Evolutionary conservation across 2,329 filamentous ascomycete genomes (phyloP).

Genomic region (Sodiomyces alkalinus): DNA sequence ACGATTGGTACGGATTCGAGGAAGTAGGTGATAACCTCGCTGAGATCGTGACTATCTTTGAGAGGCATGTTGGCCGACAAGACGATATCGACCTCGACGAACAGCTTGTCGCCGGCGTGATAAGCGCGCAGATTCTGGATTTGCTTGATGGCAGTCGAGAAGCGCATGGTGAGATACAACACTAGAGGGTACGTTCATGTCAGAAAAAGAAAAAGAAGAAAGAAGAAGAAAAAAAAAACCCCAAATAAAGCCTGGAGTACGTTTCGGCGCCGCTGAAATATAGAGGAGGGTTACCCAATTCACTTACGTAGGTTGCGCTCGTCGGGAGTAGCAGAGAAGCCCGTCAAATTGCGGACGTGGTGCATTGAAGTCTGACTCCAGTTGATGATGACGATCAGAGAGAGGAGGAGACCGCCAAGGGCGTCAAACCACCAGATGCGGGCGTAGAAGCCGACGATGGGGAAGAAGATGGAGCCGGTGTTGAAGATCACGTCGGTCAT

Average conservation of each 20-base stretch:
- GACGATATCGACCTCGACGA: constrained; percentile 70
- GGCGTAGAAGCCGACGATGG: constrained; percentile 63
- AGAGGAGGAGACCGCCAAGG: constrained; percentile 64
- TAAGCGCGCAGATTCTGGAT: constrained; percentile 79
- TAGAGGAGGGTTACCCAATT: too few relatives aligned
- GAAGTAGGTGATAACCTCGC: constrained; percentile 67
- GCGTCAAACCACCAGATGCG: constrained; percentile 74
- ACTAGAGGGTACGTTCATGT: too few relatives aligned
- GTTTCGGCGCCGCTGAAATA: too few relatives aligned
- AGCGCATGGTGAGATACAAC: constrained; percentile 85
- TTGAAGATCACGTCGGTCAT: constrained; percentile 80
- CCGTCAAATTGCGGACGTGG: constrained; percentile 69
- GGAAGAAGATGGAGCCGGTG: constrained; percentile 75
- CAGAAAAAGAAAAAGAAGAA: neutral
- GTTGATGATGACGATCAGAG: constrained; percentile 62
- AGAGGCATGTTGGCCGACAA: constrained; percentile 61
- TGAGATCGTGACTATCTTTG: constrained; percentile 67
- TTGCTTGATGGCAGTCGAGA: constrained; percentile 72
- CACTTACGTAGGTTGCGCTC: constrained; percentile 59
- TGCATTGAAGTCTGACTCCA: constrained; percentile 60
- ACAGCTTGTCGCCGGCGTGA: constrained; percentile 72
- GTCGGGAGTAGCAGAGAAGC: constrained; percentile 63
- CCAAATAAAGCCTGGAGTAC: too few relatives aligned
- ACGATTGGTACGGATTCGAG: constrained; percentile 72
- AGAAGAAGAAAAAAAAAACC: too few relatives aligned